Evolutionary conservation across 495 filamentous ascomycete genomes (phyloP), one percentile per base, ranked within the genome.

Genomic region (Neurospora sp.): DNA sequence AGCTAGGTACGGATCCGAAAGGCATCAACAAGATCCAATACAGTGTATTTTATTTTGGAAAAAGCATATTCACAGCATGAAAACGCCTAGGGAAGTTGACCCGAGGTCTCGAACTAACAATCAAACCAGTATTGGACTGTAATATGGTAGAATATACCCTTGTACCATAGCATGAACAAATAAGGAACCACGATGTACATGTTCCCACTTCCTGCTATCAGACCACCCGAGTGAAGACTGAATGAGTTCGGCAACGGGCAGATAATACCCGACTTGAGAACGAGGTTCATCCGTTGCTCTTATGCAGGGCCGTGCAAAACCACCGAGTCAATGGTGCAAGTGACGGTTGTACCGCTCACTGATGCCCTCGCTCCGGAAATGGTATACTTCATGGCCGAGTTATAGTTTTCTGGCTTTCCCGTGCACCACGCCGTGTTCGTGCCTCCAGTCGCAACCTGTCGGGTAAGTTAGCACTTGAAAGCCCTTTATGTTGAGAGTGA

Each of bases 341-440:
- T 80, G 37, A 81, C 80, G 8, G 76, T 79, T 70, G 72, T 79
- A 9, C 79, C 77, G 69, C 78, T 81, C 11, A 82, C 80, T 27
- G 72, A 75, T 7, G 76, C 77, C 31, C 72, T 77, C 18, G 82
- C 74, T 9, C 79, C 78, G 5, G 48, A 76, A 12, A 81, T 79
- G 8, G 79, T 77, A 71, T 81, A 83, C 12, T 73, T 77, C 0
- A 75, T 82, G 31, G 81, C 79, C 41, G 76, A 66, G 69, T 83
- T 80, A 72, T 83, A 83, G 71, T 81, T 83, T 54, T 82, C 79
- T 0, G 81, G 82, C 0, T 69, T 76, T 9, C 76, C 78, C 23
- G 79, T 81, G 72, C 80, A 80, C 80, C 80, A 81, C 20, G 75
- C 73, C 70, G 74, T 77, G 73, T 78, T 75, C 5, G 73, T 76